Evolutionary conservation across 1,284 basidiomycete species (phyloP).

Genomic region (Papiliotrema nemorosa): DNA sequence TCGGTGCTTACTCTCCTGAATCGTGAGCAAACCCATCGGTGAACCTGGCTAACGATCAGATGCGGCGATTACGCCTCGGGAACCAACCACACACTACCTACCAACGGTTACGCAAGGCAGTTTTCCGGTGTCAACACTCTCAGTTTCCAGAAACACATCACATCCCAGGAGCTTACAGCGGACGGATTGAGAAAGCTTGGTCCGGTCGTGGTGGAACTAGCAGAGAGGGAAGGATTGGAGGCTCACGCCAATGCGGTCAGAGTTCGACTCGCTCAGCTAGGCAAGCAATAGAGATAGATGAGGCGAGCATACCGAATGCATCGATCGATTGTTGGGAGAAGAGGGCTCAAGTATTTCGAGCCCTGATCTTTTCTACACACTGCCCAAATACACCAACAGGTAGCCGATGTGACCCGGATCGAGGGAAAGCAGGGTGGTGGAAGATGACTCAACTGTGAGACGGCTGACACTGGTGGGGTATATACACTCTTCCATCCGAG

Average conservation of each 20-base stretch:
- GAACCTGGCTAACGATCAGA: conserved; percentile 49
- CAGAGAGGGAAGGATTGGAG: conserved; percentile 90
- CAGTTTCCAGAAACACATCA: conserved; percentile 99
- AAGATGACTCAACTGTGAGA: too few species aligned
- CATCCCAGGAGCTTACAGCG: conserved; percentile 82
- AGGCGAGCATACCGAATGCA: neutral
- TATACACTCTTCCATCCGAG: too few species aligned
- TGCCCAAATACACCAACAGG: too few species aligned
- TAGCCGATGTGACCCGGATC: too few species aligned
- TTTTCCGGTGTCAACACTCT: conserved; percentile 97
- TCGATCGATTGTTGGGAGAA: neutral
- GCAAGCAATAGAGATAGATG: neutral
- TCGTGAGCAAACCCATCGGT: conserved; percentile 57
- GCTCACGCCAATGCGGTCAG: conserved; percentile 71
- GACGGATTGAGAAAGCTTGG: conserved; percentile 77
- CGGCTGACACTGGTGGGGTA: too few species aligned
- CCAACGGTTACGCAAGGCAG: conserved; percentile 92
- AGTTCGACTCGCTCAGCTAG: conserved; percentile 38
- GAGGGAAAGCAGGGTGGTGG: too few species aligned
- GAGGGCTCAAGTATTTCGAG: neutral
- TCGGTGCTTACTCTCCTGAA: conserved; percentile 90
- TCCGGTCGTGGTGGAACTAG: conserved; percentile 83
- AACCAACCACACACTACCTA: conserved; percentile 95
- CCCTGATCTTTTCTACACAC: too few species aligned
- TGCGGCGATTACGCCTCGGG: conserved; percentile 98